A percentile compares a stretch with the other conserved stretches of the same genome.
Conservation (phyloP, 2,329 filamentous ascomycete genomes). For the Thelonectria blattea region DNA sequence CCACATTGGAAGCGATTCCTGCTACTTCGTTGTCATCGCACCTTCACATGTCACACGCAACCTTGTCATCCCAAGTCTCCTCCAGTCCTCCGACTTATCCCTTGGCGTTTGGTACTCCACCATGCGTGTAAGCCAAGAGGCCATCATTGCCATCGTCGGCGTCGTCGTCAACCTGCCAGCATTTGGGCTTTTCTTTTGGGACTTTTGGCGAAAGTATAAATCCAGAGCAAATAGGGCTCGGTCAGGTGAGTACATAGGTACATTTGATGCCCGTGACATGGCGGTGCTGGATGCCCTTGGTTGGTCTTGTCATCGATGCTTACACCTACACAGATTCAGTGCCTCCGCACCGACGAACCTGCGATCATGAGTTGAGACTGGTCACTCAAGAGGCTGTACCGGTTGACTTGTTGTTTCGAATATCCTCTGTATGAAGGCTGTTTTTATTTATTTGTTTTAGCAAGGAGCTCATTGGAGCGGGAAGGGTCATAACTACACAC, state of each 20-base stretch:
- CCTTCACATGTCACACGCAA: background rate
- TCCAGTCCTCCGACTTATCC: too few species aligned
- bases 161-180: background rate
- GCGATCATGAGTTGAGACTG: background rate
- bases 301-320: too few species aligned
- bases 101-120: too few species aligned
- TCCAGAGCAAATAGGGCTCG: background rate
- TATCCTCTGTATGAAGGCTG: background rate
- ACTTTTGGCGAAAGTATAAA: background rate
- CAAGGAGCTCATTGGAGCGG: too few species aligned
- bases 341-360: background rate
- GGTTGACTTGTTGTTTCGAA: background rate
- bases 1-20: too few species aligned
- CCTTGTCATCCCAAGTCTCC: background rate
- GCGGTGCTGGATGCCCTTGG: too few species aligned
- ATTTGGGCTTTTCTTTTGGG: background rate
- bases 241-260: background rate
- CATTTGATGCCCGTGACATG: background rate
- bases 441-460: too few species aligned
- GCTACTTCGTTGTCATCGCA: background rate
- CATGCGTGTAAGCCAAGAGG: background rate
- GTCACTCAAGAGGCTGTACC: background rate
- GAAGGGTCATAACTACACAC: too few species aligned
- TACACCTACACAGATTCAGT: background rate
- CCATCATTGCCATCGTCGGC: background rate